These are phyloP conservation scores for Dactylellina leptospora DNA, from an alignment of 2,329 filamentous ascomycete genomes.

Conservation along the genomic window DNA sequence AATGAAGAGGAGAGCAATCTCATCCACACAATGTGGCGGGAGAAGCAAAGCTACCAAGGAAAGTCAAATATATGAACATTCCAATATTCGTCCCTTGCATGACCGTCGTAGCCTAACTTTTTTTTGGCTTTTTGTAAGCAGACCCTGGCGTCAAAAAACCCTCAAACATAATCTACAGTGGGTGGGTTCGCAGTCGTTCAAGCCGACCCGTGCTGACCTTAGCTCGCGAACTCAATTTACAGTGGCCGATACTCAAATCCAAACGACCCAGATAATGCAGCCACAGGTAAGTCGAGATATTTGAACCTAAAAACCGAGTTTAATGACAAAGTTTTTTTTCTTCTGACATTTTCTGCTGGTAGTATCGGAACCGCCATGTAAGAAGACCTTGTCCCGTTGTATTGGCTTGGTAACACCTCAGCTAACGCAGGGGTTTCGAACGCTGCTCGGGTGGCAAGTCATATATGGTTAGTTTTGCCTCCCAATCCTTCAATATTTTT, in stretches of 20 bases:
- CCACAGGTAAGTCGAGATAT: constrained; percentile 68
- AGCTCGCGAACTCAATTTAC: background rate
- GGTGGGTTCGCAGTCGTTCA: constrained; percentile 17
- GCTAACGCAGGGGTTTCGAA: background rate
- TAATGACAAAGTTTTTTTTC: no score
- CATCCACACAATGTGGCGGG: constrained; percentile 78
- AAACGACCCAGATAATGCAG: constrained; percentile 77
- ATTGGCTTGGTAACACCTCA: no score
- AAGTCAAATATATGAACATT: constrained; percentile 50
- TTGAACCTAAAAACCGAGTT: no score
- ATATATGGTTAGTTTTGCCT: constrained; percentile 37
- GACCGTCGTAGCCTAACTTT: constrained; percentile 17
- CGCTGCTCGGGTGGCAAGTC: constrained; percentile 25
- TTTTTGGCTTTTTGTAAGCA: no score
- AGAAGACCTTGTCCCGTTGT: background rate
- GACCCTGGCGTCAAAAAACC: constrained; percentile 51
- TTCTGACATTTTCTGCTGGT: background rate
- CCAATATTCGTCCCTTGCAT: constrained; percentile 23
- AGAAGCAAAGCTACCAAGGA: constrained; percentile 71
- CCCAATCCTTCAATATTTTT: background rate
- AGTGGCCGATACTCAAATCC: constrained; percentile 70
- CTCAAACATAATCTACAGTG: constrained; percentile 67
- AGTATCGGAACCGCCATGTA: constrained; percentile 56
- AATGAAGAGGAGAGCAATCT: constrained; percentile 76
- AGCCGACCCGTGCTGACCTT: constrained; percentile 6